Evolutionary conservation across 1,284 basidiomycete species (phyloP).

Genomic region (Blastosporella zonata): DNA sequence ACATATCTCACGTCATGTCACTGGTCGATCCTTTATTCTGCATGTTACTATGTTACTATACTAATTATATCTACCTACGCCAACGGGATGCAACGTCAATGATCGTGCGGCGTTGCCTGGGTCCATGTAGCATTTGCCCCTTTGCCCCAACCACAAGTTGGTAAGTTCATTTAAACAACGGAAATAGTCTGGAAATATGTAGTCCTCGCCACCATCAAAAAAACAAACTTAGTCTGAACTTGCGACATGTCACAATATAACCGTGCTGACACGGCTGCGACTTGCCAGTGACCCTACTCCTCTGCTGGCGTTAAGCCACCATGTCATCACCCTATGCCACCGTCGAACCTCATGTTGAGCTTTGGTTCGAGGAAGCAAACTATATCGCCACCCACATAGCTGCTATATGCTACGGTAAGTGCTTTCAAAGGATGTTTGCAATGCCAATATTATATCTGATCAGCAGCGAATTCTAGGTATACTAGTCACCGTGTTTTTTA

Average conservation of each 20-base stretch:
- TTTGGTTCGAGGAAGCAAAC: conserved; percentile 25
- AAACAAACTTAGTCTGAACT: not conserved
- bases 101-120: too few relatives aligned
- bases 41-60: too few relatives aligned
- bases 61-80: too few relatives aligned
- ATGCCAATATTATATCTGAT: not conserved
- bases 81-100: too few relatives aligned
- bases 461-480: conserved; percentile 15
- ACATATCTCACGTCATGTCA: too few relatives aligned
- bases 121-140: too few relatives aligned
- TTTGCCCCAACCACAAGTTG: too few relatives aligned
- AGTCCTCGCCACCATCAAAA: too few relatives aligned
- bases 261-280: not conserved
- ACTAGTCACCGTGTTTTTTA: conserved; percentile 20
- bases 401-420: conserved; percentile 24
- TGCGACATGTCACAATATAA: not conserved
- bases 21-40: too few relatives aligned
- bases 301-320: not conserved
- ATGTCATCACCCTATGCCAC: conserved; percentile 13
- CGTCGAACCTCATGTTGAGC: conserved; percentile 5
- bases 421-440: not conserved
- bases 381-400: conserved; percentile 25
- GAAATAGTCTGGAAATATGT: too few relatives aligned
- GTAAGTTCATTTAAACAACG: too few relatives aligned
- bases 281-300: not conserved